Conservation (phyloP, 129 eudicot genomes). For the Sambucus nigra region DNA sequence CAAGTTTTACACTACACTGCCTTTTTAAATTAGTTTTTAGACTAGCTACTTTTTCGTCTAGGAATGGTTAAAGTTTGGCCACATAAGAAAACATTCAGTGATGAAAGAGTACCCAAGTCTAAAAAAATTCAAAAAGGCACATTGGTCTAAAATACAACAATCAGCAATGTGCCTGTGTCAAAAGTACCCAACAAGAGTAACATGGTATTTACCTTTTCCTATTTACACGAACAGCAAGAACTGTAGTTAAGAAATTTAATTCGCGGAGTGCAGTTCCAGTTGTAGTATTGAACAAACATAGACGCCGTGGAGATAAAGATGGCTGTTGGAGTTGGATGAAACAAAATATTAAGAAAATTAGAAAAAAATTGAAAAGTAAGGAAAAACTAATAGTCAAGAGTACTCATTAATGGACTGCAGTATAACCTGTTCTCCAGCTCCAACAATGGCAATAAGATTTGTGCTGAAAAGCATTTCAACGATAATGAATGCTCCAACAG, state of each 20-base stretch:
- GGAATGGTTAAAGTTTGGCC: too few species aligned
- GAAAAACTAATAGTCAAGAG: too few species aligned
- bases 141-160: too few species aligned
- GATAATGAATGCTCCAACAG: constrained; percentile 73
- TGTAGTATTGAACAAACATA: constrained; percentile 71
- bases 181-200: not conserved
- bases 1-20: too few species aligned
- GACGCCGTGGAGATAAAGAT: constrained; percentile 88
- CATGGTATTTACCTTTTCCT: constrained; percentile 82
- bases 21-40: too few species aligned
- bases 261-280: constrained; percentile 68
- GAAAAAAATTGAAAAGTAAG: not conserved
- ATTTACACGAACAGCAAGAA: constrained; percentile 72
- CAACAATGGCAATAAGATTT: constrained; percentile 84
- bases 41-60: too few species aligned
- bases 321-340: constrained; percentile 42
- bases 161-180: too few species aligned
- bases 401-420: not conserved
- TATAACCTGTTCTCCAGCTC: constrained; percentile 98
- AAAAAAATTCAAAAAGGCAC: too few species aligned
- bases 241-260: constrained; percentile 85
- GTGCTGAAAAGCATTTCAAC: constrained; percentile 93
- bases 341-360: constrained; percentile 6
- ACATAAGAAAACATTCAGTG: too few species aligned
- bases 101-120: too few species aligned